Conservation (phyloP, 108 stramenopile species). For the Craspedostauros australis region DNA sequence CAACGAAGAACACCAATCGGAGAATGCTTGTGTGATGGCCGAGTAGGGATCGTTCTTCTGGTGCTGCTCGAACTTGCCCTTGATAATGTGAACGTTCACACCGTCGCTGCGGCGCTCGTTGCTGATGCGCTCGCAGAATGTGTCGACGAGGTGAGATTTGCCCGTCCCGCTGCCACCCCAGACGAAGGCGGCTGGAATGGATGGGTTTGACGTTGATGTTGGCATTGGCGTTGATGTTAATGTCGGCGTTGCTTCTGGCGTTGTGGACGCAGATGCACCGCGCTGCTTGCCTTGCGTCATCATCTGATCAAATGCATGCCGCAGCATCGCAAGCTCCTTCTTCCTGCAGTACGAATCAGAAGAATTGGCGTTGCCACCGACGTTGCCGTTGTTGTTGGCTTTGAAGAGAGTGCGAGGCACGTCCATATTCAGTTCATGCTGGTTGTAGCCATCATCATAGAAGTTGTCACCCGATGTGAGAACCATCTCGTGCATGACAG, state of each 20-base stretch:
- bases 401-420: slow-evolving; percentile 4
- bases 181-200: no score
- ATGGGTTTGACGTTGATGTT: no score
- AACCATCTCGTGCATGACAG: no score
- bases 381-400: no score
- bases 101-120: no score
- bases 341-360: slow-evolving; percentile 17
- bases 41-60: slow-evolving; percentile 16
- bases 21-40: slow-evolving; percentile 11
- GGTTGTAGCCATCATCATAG: slow-evolving; percentile 20
- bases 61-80: slow-evolving; percentile 22
- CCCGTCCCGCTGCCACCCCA: slow-evolving; percentile 19
- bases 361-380: no score
- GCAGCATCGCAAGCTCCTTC: slow-evolving; percentile 13
- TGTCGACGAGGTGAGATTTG: slow-evolving; percentile 17
- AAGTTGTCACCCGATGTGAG: slow-evolving; percentile 10
- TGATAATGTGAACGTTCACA: slow-evolving; percentile 3
- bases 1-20: no score
- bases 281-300: no score
- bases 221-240: no score
- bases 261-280: no score
- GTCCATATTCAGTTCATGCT: slow-evolving; percentile 9
- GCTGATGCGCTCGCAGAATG: slow-evolving; percentile 8
- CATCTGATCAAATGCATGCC: slow-evolving; percentile 1
- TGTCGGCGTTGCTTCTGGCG: background rate